Percentiles rank a stretch among this genome's conserved stretches.
Evolutionary conservation across 2,329 filamentous ascomycete genomes (phyloP).

Genomic region (Verticillium longisporum): DNA sequence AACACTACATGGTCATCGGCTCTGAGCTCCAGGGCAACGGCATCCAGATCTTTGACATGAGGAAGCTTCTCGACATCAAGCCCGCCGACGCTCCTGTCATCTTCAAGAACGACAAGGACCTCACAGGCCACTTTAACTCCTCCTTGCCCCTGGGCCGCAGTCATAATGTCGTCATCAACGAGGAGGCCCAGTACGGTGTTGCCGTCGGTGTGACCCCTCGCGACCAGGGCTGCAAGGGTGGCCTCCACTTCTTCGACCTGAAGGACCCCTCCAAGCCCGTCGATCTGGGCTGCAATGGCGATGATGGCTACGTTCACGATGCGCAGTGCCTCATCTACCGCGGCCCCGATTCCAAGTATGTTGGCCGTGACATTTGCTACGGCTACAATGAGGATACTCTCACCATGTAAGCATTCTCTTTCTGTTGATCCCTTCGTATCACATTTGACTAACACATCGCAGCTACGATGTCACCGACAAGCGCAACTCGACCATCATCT

Average conservation of each 20-base stretch:
- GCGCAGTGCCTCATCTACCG: constrained; percentile 43
- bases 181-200: constrained; percentile 34
- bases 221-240: constrained; percentile 41
- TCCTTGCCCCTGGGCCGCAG: constrained; percentile 26
- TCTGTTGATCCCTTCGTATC: background rate
- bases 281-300: constrained; percentile 36
- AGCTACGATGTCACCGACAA: constrained; percentile 42
- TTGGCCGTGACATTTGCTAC: constrained; percentile 42
- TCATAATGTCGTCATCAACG: constrained; percentile 38
- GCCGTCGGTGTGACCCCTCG: constrained; percentile 15
- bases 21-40: constrained; percentile 39
- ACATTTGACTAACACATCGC: background rate
- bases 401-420: constrained; percentile 24
- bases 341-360: constrained; percentile 36
- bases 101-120: constrained; percentile 17
- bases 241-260: constrained; percentile 50
- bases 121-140: constrained; percentile 17
- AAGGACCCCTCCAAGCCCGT: constrained; percentile 42
- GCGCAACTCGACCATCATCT: constrained; percentile 34
- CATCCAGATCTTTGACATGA: constrained; percentile 57
- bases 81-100: constrained; percentile 20
- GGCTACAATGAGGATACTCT: constrained; percentile 44
- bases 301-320: constrained; percentile 46
- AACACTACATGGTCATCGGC: constrained; percentile 25
- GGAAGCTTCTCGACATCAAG: constrained; percentile 29